These are phyloP conservation scores for Ophiocordyceps camponoti-floridani DNA, from an alignment of 2,329 filamentous ascomycete genomes.

Conservation along the genomic window DNA sequence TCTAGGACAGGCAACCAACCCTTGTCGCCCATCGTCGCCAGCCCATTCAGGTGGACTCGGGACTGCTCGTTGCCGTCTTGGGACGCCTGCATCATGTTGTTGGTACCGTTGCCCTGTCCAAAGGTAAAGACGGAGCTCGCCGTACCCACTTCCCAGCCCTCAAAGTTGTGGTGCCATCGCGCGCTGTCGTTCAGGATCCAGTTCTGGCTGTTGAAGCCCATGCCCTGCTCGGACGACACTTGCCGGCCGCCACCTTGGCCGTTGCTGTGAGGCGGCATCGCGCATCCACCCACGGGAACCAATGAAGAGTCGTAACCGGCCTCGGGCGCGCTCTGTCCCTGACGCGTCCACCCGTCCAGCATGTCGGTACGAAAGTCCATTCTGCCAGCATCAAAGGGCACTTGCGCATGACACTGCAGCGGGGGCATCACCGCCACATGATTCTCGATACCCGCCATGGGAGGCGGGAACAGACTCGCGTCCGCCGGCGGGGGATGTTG, in stretches of 20 bases:
- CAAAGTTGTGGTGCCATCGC: conserved; percentile 39
- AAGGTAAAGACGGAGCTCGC: conserved; percentile 9
- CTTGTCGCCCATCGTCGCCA: not conserved
- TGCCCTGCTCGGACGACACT: conserved; percentile 5
- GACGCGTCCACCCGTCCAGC: conserved; percentile 9
- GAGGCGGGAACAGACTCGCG: conserved; percentile 3
- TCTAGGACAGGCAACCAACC: conserved; percentile 19
- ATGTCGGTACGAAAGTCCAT: conserved; percentile 8
- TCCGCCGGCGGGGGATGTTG: conserved; percentile 12
- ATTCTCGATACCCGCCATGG: too few species aligned
- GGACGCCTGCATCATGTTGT: conserved; percentile 3
- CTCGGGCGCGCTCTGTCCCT: not conserved
- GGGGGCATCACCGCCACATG: conserved; percentile 3
- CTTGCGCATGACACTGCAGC: not conserved
- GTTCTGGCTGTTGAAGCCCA: conserved; percentile 30
- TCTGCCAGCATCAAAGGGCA: conserved; percentile 6
- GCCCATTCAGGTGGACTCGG: not conserved
- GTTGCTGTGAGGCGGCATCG: conserved; percentile 4
- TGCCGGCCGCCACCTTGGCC: conserved; percentile 5
- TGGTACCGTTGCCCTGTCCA: not conserved
- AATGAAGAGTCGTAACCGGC: conserved; percentile 1
- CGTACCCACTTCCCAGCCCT: conserved; percentile 27
- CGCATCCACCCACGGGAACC: not conserved
- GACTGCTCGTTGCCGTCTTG: conserved; percentile 12
- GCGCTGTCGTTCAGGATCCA: conserved; percentile 40